Percentiles rank a stretch among this genome's conserved stretches.
Conservation (phyloP, 2,329 filamentous ascomycete genomes). For the Blastomyces percursus region DNA sequence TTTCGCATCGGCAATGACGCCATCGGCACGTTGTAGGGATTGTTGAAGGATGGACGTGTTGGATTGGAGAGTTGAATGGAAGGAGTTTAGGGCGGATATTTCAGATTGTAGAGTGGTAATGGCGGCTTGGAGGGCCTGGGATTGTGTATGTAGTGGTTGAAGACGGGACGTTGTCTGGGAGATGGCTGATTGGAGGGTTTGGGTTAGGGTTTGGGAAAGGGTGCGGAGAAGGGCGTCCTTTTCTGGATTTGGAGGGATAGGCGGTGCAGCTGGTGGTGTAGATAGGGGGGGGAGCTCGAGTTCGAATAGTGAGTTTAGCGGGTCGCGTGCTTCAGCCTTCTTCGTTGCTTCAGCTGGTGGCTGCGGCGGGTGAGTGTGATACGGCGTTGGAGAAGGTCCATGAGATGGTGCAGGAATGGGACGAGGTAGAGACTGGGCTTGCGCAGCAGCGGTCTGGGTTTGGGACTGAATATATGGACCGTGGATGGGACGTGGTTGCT, state of each 20-base stretch:
- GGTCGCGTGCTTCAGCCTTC: conserved; percentile 39
- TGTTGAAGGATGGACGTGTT: conserved; percentile 72
- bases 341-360: conserved; percentile 19
- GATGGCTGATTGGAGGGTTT: conserved; percentile 57
- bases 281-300: conserved; percentile 43
- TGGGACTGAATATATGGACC: conserved; percentile 6
- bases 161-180: conserved; percentile 64
- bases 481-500: not conserved
- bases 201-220: conserved; percentile 58
- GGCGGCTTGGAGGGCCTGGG: conserved; percentile 61
- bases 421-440: conserved; percentile 2
- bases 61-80: conserved; percentile 58
- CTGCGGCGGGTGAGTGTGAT: conserved; percentile 11
- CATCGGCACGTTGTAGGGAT: conserved; percentile 66
- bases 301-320: conserved; percentile 54
- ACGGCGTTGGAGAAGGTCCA: conserved; percentile 18
- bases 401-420: conserved; percentile 14
- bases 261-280: conserved; percentile 52
- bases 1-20: conserved; percentile 61
- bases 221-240: conserved; percentile 77
- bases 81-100: conserved; percentile 55
- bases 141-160: conserved; percentile 65
- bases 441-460: not conserved
- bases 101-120: conserved; percentile 63
- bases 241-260: conserved; percentile 89